Conservation (phyloP, 768 basidiomycete genomes). For the Naganishia vishniacii region DNA sequence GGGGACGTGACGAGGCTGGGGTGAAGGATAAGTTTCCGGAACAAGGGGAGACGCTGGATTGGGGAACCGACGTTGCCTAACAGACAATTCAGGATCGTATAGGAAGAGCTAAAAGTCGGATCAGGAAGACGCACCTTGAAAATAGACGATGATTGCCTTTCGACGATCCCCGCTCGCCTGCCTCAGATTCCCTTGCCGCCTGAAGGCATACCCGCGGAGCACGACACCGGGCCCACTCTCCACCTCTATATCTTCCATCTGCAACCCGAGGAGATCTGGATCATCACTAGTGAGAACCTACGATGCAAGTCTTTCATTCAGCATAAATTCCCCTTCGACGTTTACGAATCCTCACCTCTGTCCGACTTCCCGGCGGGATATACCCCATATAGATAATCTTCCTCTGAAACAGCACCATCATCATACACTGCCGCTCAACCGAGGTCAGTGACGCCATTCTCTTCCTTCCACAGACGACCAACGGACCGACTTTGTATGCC, state of each 20-base stretch:
- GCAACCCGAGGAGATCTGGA: conserved; percentile 36
- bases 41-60: conserved; percentile 53
- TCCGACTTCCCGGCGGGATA: conserved; percentile 25
- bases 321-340: not conserved
- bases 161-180: not conserved
- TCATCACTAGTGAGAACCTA: conserved; percentile 27
- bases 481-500: conserved; percentile 53
- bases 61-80: conserved; percentile 58
- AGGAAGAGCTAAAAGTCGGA: not conserved
- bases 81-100: too few relatives aligned
- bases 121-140: conserved; percentile 47
- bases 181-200: conserved; percentile 32
- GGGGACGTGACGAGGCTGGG: conserved; percentile 7
- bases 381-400: conserved; percentile 55
- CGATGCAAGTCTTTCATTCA: not conserved
- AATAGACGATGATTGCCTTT: conserved; percentile 48
- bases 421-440: conserved; percentile 49
- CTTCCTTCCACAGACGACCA: too few relatives aligned
- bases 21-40: conserved; percentile 42
- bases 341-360: not conserved
- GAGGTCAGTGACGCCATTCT: not conserved
- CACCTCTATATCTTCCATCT: conserved; percentile 43
- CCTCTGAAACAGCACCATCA: conserved; percentile 55
- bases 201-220: conserved; percentile 11
- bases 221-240: conserved; percentile 25